Percentiles rank a stretch among this genome's conserved stretches.
Conservation (phyloP, 768 basidiomycete species). For the Amanita pallidorosea region DNA sequence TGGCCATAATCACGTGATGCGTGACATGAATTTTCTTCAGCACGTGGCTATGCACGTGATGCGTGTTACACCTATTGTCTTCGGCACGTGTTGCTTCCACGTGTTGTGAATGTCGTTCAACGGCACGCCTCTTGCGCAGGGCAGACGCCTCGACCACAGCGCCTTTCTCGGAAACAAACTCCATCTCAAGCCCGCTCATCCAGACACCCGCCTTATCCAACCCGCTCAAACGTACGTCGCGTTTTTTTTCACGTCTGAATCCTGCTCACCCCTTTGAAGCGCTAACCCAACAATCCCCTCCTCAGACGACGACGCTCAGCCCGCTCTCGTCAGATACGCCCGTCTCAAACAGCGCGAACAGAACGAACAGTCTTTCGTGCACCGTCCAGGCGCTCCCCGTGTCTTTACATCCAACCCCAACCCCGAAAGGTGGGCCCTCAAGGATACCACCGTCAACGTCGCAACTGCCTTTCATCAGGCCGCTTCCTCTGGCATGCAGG, state of each 20-base stretch:
- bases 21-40: too few species aligned
- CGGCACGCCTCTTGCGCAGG: conserved; percentile 74
- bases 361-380: conserved; percentile 19
- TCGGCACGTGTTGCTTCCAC: too few species aligned
- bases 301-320: conserved; percentile 24
- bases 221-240: conserved; percentile 3
- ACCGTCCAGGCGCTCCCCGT: conserved; percentile 27
- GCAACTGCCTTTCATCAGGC: conserved; percentile 75
- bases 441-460: conserved; percentile 82
- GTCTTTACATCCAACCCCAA: conserved; percentile 37
- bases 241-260: conserved; percentile 8
- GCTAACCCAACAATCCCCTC: conserved; percentile 45
- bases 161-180: conserved; percentile 62
- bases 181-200: conserved; percentile 21
- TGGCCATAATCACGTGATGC: too few species aligned
- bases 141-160: conserved; percentile 75
- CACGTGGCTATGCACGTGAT: too few species aligned
- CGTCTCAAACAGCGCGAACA: conserved; percentile 33
- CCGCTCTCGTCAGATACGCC: conserved; percentile 32
- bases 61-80: too few species aligned
- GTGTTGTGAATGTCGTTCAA: conserved; percentile 62
- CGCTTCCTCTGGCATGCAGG: conserved; percentile 31
- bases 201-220: not conserved
- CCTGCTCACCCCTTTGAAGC: conserved; percentile 38
- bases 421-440: conserved; percentile 63